These are phyloP conservation scores for Sorghum bicolor DNA, from an alignment of 176 grass and related monocot species.

Conservation along the genomic window DNA sequence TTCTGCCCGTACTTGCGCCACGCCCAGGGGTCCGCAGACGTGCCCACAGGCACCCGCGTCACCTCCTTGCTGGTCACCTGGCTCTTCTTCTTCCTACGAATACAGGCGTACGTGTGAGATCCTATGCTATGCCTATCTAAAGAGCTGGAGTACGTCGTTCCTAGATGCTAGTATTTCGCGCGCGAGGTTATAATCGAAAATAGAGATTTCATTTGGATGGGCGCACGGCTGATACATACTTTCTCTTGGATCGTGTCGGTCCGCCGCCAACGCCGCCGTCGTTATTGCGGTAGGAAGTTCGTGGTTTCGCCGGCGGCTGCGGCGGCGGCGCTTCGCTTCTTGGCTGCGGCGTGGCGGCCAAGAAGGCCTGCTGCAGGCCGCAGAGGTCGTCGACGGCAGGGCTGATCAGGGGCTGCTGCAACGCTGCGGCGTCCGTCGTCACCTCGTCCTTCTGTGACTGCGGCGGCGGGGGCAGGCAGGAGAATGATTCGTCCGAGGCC, in stretches of 20 bases:
- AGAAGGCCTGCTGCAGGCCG: slow-evolving; percentile 34
- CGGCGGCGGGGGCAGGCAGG: background rate
- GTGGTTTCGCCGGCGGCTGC: background rate
- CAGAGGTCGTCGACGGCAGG: slow-evolving; percentile 39
- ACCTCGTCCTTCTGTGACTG: background rate
- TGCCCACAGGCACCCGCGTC: slow-evolving; percentile 44
- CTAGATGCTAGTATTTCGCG: no score
- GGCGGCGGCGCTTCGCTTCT: background rate
- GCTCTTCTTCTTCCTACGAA: slow-evolving; percentile 54
- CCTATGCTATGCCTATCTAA: no score
- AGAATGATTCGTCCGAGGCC: slow-evolving; percentile 1
- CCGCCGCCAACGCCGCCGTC: background rate
- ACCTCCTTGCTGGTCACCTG: slow-evolving; percentile 58
- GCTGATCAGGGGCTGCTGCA: slow-evolving; percentile 1
- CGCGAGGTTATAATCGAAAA: no score
- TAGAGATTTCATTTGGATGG: no score
- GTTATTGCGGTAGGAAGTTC: no score
- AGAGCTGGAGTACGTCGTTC: no score
- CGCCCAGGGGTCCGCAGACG: slow-evolving; percentile 65
- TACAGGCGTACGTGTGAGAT: background rate
- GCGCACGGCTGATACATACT: slow-evolving; percentile 28
- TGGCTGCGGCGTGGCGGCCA: background rate
- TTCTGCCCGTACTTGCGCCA: slow-evolving; percentile 98
- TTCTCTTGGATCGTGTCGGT: slow-evolving; percentile 51
- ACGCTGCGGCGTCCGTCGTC: background rate